Base-by-base conservation (phyloP, 2,329 filamentous ascomycete species). In the Trichoderma koningii region DNA sequence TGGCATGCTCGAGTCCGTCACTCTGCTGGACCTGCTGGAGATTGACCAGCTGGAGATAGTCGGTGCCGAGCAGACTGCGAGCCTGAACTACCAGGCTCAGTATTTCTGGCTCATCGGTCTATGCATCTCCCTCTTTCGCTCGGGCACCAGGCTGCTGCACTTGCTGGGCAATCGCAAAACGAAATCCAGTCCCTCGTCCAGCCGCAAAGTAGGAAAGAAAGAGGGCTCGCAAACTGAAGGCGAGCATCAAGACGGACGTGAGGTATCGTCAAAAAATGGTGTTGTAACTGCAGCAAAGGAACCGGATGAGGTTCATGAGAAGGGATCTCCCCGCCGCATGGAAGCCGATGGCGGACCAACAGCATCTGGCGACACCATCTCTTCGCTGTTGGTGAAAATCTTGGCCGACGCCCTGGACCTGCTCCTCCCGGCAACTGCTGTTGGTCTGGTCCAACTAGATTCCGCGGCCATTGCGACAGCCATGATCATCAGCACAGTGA, bases 81-180 rank as follows among this genome's bases (percentile, higher is more conserved):
- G 68, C 28, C 70, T 89, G 4, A 79, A 85, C 52, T 67, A 82
- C 23, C 87, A 92, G 75, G 85, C 84, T 0, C 86, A 90, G 76
- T 83, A 86, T 60, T 87, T 89, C 75, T 93, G 90, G 90, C 84
- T 91, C 68, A 84, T 87, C 45, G 83, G 83, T 0, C 77, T 92
- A 23, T 76, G 76, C 12, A 82, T 83, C 65, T 85, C 82, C 0
- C 76, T 85, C 0, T 48, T 82, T 3, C 71, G 79, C 26, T 76
- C 79, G 2, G 34, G 80, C 38, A 68, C 85, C 66, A 75, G 79
- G 66, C 72, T 85, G 45, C 65, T 76, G n/a, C 74, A 73, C 51
- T 67, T 79, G 14, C 66, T 77, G 34, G 75, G 75, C 6, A 73
- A 74, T 26, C 73, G 34, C 4, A 38, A 74, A 19, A 75, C 79